Conservation (phyloP, 305 asterid species). For the Solanum aculeatissimum region DNA sequence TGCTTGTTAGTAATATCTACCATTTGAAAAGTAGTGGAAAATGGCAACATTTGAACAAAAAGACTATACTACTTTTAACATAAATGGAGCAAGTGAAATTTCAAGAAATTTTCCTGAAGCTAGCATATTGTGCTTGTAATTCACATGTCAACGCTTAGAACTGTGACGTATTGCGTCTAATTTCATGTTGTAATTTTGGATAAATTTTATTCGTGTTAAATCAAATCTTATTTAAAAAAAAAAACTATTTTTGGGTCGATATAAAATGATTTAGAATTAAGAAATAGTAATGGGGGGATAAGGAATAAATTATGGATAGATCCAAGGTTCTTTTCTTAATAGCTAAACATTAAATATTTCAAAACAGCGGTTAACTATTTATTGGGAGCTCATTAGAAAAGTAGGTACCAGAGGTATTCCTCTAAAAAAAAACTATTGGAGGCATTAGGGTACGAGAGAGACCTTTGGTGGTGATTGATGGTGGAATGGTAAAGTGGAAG, state of each 20-base stretch:
- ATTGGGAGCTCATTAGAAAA: neutral
- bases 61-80: neutral
- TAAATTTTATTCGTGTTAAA: neutral
- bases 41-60: neutral
- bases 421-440: no score
- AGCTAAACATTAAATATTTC: neutral
- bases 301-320: no score
- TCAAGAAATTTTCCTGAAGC: neutral
- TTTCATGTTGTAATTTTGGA: neutral
- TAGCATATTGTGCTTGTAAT: neutral
- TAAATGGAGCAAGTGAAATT: neutral
- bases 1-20: neutral
- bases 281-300: no score
- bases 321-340: no score
- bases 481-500: no score
- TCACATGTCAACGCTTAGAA: neutral
- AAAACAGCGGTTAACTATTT: no score
- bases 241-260: no score
- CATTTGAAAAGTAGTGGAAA: neutral
- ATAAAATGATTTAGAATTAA: no score
- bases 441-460: no score
- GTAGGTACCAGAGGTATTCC: no score
- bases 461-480: no score
- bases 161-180: accelerated
- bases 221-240: neutral